phyloP scores from a whole-genome alignment of 805 yeast genomes.

The Metschnikowia koreensis region DNA sequence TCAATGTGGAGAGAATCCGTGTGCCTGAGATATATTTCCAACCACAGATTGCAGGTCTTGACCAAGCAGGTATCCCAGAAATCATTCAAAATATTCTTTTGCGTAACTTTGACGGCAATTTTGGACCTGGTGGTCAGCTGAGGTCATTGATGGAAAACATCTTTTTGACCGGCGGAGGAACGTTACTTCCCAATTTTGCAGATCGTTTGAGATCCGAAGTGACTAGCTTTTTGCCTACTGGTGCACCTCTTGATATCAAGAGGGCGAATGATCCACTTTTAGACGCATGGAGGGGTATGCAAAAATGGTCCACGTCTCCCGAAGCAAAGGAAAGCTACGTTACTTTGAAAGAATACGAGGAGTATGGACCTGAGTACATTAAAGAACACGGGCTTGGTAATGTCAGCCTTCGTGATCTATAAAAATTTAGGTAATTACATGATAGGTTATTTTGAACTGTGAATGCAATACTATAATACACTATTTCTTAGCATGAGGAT shows the following conservation, averaged over 20 bases:
- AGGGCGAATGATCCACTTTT: constrained; percentile 63
- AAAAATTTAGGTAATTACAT: not conserved
- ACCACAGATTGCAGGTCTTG: constrained; percentile 91
- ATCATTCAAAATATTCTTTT: constrained; percentile 63
- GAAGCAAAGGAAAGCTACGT: constrained; percentile 50
- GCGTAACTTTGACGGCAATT: constrained; percentile 57
- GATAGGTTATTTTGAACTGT: not conserved
- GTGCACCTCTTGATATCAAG: constrained; percentile 57
- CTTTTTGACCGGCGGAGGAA: constrained; percentile 84
- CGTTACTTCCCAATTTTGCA: constrained; percentile 61
- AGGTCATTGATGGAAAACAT: constrained; percentile 58
- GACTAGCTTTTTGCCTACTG: constrained; percentile 66
- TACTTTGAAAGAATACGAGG: constrained; percentile 74
- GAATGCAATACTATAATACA: constrained; percentile 11
- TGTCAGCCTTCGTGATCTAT: constrained; percentile 28
- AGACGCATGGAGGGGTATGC: constrained; percentile 96
- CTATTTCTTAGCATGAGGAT: constrained; percentile 49
- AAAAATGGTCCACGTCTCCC: constrained; percentile 60
- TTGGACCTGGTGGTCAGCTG: constrained; percentile 53
- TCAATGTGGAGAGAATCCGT: constrained; percentile 86
- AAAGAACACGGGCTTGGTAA: constrained; percentile 85
- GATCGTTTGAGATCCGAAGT: constrained; percentile 71
- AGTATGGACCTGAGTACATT: constrained; percentile 84
- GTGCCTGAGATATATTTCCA: constrained; percentile 92
- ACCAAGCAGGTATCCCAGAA: constrained; percentile 92